Conservation (phyloP, 31 red algal species). For the Asparagopsis taxiformis region DNA sequence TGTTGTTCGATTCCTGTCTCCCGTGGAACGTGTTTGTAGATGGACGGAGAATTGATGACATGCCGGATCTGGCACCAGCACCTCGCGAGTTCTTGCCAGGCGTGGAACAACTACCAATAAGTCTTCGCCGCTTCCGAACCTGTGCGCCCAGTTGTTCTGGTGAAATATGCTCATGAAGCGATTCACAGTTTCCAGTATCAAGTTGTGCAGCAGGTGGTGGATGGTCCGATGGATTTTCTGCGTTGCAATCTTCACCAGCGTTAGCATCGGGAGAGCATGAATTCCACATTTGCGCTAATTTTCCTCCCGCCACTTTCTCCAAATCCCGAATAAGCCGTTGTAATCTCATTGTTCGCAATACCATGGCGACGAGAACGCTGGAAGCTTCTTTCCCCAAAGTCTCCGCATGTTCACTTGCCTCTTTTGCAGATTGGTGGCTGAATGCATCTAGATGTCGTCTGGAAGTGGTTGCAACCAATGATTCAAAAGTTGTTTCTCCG, state of each 20-base stretch:
- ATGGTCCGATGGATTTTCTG: neutral
- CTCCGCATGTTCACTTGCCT: neutral
- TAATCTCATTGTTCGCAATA: conserved; percentile 8
- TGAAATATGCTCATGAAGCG: neutral
- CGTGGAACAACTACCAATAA: neutral
- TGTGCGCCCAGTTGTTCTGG: conserved; percentile 8
- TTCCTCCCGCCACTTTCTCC: conserved; percentile 20
- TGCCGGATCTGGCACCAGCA: neutral
- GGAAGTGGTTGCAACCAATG: conserved; percentile 4
- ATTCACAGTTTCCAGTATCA: neutral
- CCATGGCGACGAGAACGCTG: neutral
- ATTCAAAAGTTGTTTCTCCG: conserved; percentile 10
- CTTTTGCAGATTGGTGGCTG: conserved; percentile 2
- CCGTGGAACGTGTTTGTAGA: neutral
- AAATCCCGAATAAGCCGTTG: conserved; percentile 7
- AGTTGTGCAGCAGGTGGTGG: conserved; percentile 10
- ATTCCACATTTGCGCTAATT: neutral
- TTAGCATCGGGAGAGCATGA: neutral
- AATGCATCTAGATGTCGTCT: conserved; percentile 19
- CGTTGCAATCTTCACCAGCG: neutral
- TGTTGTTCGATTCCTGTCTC: neutral
- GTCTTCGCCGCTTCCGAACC: conserved; percentile 1
- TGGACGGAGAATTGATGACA: neutral
- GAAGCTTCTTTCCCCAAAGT: conserved; percentile 1
- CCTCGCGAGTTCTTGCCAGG: neutral